A percentile compares a stretch with the other conserved stretches of the same genome.
Conservation (phyloP, 2,329 filamentous ascomycete genomes). For the Fusarium agapanthi region DNA sequence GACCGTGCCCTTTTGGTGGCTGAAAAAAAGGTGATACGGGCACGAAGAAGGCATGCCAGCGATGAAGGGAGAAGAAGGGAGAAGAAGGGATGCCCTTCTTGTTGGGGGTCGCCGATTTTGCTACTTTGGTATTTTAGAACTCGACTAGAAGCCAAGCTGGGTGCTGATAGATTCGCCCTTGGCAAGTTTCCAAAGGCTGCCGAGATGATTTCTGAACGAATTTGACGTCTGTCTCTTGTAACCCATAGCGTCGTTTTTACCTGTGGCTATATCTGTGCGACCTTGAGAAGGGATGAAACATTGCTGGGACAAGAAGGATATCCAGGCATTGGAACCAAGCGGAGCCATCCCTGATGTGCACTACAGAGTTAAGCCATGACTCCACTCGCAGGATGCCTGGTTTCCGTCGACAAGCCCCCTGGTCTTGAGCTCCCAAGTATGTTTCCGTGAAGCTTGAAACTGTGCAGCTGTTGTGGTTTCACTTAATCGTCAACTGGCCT, state of each 20-base stretch:
- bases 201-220: neutral
- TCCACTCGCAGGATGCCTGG: neutral
- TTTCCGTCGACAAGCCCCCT: neutral
- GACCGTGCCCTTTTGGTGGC: neutral
- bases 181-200: neutral
- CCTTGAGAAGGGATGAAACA: conserved; percentile 11
- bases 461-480: conserved; percentile 1
- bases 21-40: neutral
- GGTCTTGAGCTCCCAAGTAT: neutral
- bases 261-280: neutral
- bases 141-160: neutral
- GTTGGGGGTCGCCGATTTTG: neutral
- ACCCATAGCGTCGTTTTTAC: neutral
- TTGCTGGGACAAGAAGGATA: neutral
- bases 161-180: neutral
- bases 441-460: neutral
- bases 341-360: neutral
- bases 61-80: neutral
- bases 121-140: neutral
- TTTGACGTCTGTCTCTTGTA: neutral
- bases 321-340: neutral
- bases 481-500: neutral
- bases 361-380: conserved; percentile 3
- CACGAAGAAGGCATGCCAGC: neutral
- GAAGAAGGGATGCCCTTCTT: neutral